Conservation (phyloP, 140 eudicot genomes). For the Erigeron philadelphicus region DNA sequence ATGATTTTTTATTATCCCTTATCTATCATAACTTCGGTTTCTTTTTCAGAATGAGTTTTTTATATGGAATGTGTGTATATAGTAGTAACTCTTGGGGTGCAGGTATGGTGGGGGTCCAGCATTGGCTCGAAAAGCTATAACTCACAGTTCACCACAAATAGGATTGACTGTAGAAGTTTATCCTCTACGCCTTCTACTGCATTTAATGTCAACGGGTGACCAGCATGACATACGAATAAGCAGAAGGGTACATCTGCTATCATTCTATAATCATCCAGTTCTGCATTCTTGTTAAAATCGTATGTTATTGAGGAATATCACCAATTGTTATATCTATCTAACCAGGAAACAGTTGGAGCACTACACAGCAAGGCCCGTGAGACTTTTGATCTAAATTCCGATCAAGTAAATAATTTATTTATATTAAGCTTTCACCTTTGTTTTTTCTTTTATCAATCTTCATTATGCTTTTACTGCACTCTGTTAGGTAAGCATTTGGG, state of each 20-base stretch:
- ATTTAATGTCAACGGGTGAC: conserved; percentile 60
- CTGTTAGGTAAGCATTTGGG: conserved; percentile 69
- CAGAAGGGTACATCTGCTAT: conserved; percentile 62
- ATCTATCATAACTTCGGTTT: background rate
- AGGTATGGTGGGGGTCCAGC: conserved; percentile 99
- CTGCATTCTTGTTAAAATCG: background rate
- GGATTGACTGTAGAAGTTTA: conserved; percentile 86
- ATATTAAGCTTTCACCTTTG: conserved; percentile 5
- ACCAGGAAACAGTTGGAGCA: conserved; percentile 81
- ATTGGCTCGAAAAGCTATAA: conserved; percentile 72
- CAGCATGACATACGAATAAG: conserved; percentile 58
- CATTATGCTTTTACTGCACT: conserved; percentile 7
- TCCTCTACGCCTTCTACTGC: conserved; percentile 75
- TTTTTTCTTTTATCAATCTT: background rate
- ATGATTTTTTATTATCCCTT: background rate
- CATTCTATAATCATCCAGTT: conserved; percentile 5
- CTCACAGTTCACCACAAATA: conserved; percentile 69
- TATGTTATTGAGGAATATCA: background rate
- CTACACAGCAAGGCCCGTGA: conserved; percentile 73
- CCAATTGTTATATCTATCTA: conserved; percentile 20
- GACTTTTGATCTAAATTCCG: conserved; percentile 54
- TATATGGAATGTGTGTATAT: conserved; percentile 1
- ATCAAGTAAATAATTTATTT: conserved; percentile 49
- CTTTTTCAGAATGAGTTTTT: background rate
- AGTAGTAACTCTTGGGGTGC: conserved; percentile 28